Conservation (phyloP, 2,329 filamentous ascomycete genomes). For the Colletotrichum karsti region DNA sequence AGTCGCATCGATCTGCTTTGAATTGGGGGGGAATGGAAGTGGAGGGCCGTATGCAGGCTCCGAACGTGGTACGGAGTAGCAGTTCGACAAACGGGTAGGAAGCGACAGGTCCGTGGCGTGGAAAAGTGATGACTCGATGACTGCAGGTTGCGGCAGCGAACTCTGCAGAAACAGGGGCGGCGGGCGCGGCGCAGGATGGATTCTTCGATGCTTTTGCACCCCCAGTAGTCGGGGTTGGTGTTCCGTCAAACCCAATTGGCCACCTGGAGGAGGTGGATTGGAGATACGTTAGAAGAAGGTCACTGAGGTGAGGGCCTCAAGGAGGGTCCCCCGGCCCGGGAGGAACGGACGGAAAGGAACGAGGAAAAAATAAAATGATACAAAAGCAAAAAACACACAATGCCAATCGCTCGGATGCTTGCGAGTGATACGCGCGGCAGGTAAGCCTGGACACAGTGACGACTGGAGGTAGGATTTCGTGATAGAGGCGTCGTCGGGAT, state of each 20-base stretch:
- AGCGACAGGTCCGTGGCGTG: too few species aligned
- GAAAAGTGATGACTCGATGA: too few species aligned
- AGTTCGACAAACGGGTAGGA: too few species aligned
- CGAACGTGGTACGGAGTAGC: too few species aligned
- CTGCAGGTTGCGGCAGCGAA: not conserved
- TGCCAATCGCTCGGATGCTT: not conserved
- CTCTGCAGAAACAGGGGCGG: constrained; percentile 12
- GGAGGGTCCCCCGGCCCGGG: not conserved
- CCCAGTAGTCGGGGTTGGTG: not conserved
- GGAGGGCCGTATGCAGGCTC: too few species aligned
- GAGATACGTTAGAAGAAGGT: not conserved
- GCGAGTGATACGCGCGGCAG: not conserved
- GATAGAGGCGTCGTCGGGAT: constrained; percentile 9
- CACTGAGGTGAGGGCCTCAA: too few species aligned
- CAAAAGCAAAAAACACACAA: not conserved
- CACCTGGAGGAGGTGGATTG: too few species aligned
- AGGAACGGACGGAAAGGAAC: not conserved
- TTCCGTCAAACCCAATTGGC: constrained; percentile 21
- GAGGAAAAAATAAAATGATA: not conserved
- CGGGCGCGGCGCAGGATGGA: too few species aligned
- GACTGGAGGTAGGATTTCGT: not conserved
- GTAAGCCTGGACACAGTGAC: not conserved
- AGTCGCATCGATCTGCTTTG: constrained; percentile 1
- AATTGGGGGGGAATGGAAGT: too few species aligned
- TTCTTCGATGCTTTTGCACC: constrained; percentile 4